Evolutionary conservation across 2,329 filamentous ascomycete genomes (phyloP).

Genomic region (Dactylellina drechsleri): DNA sequence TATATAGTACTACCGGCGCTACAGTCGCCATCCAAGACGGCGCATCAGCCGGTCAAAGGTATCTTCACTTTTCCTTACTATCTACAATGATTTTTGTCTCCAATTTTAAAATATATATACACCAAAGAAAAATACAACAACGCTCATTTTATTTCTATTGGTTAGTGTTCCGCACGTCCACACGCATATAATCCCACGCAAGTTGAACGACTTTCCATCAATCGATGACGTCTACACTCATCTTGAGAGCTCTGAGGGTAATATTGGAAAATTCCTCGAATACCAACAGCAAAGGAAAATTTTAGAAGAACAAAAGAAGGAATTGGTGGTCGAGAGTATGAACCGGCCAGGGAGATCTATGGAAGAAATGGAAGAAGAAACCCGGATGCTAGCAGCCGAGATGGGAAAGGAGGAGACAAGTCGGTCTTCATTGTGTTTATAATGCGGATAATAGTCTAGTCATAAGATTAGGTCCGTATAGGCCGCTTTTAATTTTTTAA

Average conservation of each 20-base stretch:
- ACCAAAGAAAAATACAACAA: too few species aligned
- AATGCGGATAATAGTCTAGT: not conserved
- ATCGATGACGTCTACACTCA: slow-evolving; percentile 82
- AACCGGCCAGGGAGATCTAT: slow-evolving; percentile 73
- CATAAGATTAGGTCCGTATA: not conserved
- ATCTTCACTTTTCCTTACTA: slow-evolving; percentile 10
- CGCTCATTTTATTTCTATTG: not conserved
- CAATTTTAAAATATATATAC: not conserved
- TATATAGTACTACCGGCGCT: slow-evolving; percentile 76
- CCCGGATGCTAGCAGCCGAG: slow-evolving; percentile 71
- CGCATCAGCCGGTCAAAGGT: slow-evolving; percentile 84
- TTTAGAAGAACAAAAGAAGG: slow-evolving; percentile 62
- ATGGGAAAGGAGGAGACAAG: slow-evolving; percentile 61
- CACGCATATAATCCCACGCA: slow-evolving; percentile 86
- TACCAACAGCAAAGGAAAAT: slow-evolving; percentile 33
- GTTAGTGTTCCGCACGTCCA: slow-evolving; percentile 82
- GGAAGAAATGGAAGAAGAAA: slow-evolving; percentile 84
- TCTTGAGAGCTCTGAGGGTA: slow-evolving; percentile 85
- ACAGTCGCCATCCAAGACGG: slow-evolving; percentile 98
- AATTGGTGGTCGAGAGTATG: slow-evolving; percentile 63
- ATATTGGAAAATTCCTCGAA: slow-evolving; percentile 77
- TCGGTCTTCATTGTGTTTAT: not conserved
- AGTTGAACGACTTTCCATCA: slow-evolving; percentile 68
- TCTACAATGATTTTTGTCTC: slow-evolving; percentile 17
- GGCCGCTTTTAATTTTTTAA: not conserved